phyloP scores from a whole-genome alignment of 805 yeast genomes.

The Yarrowia hollandica region DNA sequence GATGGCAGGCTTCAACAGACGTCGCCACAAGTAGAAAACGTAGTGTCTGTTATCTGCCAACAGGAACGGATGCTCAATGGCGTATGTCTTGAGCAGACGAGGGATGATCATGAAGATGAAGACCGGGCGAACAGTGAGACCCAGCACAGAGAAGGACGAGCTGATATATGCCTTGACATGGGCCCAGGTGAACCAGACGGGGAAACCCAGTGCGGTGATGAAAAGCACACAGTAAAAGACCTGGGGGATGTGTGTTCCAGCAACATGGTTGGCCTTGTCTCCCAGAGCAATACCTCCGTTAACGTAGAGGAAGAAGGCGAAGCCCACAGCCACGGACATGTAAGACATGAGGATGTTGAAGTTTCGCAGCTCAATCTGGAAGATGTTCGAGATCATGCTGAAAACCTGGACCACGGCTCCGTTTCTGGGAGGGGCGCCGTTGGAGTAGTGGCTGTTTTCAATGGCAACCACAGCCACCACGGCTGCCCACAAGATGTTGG shows the following conservation, averaged over 20 bases:
- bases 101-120: conserved; percentile 9
- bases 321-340: conserved; percentile 51
- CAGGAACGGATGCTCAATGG: conserved; percentile 84
- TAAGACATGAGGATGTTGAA: conserved; percentile 35
- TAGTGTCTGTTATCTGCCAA: conserved; percentile 94
- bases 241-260: conserved; percentile 74
- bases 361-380: background rate
- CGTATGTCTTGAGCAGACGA: conserved; percentile 38
- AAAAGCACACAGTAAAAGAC: conserved; percentile 74
- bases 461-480: conserved; percentile 50
- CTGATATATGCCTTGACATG: background rate
- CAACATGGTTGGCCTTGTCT: conserved; percentile 80
- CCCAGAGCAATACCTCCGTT: conserved; percentile 91
- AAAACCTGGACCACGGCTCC: background rate
- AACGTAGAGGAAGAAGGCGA: conserved; percentile 55
- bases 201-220: conserved; percentile 63
- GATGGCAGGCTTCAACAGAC: conserved; percentile 51
- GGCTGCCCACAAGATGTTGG: conserved; percentile 84
- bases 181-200: conserved; percentile 61
- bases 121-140: conserved; percentile 2
- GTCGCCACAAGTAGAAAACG: conserved; percentile 80
- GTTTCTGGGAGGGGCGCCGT: conserved; percentile 6
- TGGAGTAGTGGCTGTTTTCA: conserved; percentile 18
- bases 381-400: conserved; percentile 34
- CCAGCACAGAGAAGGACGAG: conserved; percentile 28